Base-by-base conservation (phyloP, 179 eudicot species). In the Beta lomatogona region DNA sequence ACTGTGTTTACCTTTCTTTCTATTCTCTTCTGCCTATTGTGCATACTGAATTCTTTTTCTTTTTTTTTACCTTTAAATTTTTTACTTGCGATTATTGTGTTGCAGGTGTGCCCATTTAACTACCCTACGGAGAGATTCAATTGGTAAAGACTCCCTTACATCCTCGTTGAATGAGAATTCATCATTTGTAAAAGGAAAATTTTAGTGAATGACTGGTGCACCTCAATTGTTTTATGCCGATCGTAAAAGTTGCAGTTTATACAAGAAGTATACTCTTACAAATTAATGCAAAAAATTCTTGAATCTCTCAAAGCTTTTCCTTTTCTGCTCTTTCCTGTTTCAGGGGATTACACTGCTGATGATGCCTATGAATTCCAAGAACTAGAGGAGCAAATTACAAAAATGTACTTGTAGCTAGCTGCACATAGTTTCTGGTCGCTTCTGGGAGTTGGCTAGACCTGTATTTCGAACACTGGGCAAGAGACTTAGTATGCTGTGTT, bases 51-150 rank as follows among this genome's bases (percentile, higher is more conserved):
- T 44, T 59, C 19, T 18, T 22, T 80, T 80, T n/a, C 53, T 18
- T 25, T n/a, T n/a, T 7, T 53, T 31, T 52, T n/a, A 21, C 54
- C 12, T 69, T 19, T 80, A 25, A 9, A 41, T 74, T 59, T 19
- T 66, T 77, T 64, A 71, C 28, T 2, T 45, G 15, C 14, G n/a
- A 12, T 65, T 65, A 22, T 85, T 80, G 77, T 67, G 73, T 78
- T 87, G 94, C 98, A 96, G 99, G 80, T 96, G 99, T 84, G 99
- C 99, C 84, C 98, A 96, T 88, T 82, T 96, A 68, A 93, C 89
- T n/a, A n/a, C n/a, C n/a, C n/a, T n/a, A n/a, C n/a, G n/a, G n/a
- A n/a, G n/a, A n/a, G n/a, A n/a, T n/a, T n/a, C n/a, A n/a, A n/a
- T n/a, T 77, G 99, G 99, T 96, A 92, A 75, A 72, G 61, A 54